phyloP scores from a whole-genome alignment of 805 yeast species.

The Candida piceae region DNA sequence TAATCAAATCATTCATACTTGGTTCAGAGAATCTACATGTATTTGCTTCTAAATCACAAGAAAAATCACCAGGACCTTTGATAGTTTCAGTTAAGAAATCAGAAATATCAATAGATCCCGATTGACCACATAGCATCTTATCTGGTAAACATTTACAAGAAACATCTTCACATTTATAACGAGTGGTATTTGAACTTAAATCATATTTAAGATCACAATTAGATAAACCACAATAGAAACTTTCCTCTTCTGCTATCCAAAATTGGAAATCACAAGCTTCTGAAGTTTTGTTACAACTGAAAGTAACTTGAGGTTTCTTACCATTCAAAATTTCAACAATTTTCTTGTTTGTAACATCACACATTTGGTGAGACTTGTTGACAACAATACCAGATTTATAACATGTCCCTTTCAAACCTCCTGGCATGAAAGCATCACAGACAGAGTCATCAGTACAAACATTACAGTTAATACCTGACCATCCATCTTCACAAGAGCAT shows the following conservation, averaged over 20 bases:
- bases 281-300: slow-evolving; percentile 70
- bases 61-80: slow-evolving; percentile 87
- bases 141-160: slow-evolving; percentile 90
- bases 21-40: slow-evolving; percentile 87
- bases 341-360: slow-evolving; percentile 89
- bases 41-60: slow-evolving; percentile 61
- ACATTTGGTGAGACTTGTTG: slow-evolving; percentile 78
- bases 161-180: slow-evolving; percentile 71
- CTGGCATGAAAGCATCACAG: slow-evolving; percentile 87
- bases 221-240: slow-evolving; percentile 81
- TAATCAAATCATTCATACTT: slow-evolving; percentile 87
- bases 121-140: slow-evolving; percentile 88
- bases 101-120: slow-evolving; percentile 90
- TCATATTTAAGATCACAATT: slow-evolving; percentile 70
- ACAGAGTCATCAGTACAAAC: slow-evolving; percentile 68
- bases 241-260: slow-evolving; percentile 89
- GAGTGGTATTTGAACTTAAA: slow-evolving; percentile 56
- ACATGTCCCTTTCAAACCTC: slow-evolving; percentile 77
- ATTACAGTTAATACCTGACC: slow-evolving; percentile 94
- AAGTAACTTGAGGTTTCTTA: slow-evolving; percentile 84
- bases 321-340: slow-evolving; percentile 78
- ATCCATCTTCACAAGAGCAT: slow-evolving; percentile 79
- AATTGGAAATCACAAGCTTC: slow-evolving; percentile 82
- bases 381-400: slow-evolving; percentile 81
- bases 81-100: slow-evolving; percentile 89